A percentile compares a stretch with the other conserved stretches of the same genome.
Conservation (phyloP, 345 rosid species). For the Camelina hispida region DNA sequence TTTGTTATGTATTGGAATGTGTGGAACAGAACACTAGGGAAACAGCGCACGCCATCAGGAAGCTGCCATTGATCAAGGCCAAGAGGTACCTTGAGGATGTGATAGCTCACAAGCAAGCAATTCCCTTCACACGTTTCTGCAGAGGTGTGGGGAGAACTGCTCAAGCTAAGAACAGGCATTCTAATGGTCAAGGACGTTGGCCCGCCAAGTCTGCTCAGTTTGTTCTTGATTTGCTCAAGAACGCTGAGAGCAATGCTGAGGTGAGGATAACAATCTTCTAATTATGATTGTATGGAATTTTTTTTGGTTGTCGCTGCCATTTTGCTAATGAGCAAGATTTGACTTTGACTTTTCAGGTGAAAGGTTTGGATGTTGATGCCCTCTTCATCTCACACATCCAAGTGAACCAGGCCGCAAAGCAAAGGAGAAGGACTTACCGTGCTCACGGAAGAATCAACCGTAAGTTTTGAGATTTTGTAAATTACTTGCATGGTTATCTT, state of each 20-base stretch:
- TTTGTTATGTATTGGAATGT: background rate
- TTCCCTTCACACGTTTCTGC: slow-evolving; percentile 98
- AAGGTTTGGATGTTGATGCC: slow-evolving; percentile 94
- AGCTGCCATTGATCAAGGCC: slow-evolving; percentile 84
- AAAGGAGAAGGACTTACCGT: slow-evolving; percentile 94
- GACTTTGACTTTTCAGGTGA: slow-evolving; percentile 53
- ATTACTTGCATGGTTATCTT: rapidly evolving
- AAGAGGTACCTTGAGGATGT: slow-evolving; percentile 98
- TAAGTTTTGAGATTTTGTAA: slow-evolving; percentile 38
- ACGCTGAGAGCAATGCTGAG: slow-evolving; percentile 98
- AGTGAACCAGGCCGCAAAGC: slow-evolving; percentile 96
- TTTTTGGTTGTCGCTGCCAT: background rate
- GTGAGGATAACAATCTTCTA: slow-evolving; percentile 14
- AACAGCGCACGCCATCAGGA: slow-evolving; percentile 85
- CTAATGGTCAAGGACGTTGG: slow-evolving; percentile 99
- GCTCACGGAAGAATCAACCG: slow-evolving; percentile 99
- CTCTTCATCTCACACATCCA: slow-evolving; percentile 87
- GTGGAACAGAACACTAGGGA: slow-evolving; percentile 80
- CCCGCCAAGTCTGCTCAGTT: slow-evolving; percentile 88
- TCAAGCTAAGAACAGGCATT: slow-evolving; percentile 96
- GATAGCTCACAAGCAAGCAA: slow-evolving; percentile 94
- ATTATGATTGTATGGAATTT: background rate
- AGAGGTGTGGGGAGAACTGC: slow-evolving; percentile 99
- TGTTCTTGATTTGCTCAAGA: slow-evolving; percentile 88
- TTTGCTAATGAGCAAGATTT: background rate